Evolutionary conservation across 805 yeast species (phyloP).

Genomic region (Saccharomycopsis fodiens): DNA sequence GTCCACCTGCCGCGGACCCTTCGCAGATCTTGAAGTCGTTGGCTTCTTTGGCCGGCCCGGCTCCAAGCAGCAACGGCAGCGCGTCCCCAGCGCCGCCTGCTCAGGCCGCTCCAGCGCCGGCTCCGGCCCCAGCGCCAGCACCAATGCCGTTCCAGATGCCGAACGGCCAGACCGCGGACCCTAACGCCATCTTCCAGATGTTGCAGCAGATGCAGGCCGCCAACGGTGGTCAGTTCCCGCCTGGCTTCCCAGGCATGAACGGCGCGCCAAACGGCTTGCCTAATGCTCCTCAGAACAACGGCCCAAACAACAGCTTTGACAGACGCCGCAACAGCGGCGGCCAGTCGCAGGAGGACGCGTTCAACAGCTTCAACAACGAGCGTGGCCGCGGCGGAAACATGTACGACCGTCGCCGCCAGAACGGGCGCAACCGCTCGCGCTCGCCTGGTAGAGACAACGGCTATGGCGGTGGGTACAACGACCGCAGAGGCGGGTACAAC

Average conservation of each 20-base stretch:
- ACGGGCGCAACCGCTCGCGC: conserved; percentile 15
- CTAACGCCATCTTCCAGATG: conserved; percentile 35
- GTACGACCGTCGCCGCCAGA: conserved; percentile 2
- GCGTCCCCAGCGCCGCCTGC: neutral
- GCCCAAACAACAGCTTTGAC: conserved; percentile 3
- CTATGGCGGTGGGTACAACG: neutral
- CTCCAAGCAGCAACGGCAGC: conserved; percentile 24
- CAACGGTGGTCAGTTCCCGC: conserved; percentile 10
- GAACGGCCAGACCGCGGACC: conserved; percentile 30
- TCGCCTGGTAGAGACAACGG: conserved; percentile 20
- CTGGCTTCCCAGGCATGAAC: conserved; percentile 4
- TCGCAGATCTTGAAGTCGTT: conserved; percentile 62
- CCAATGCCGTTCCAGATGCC: conserved; percentile 20
- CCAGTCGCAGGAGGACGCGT: conserved; percentile 8
- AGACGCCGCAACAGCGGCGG: conserved; percentile 18
- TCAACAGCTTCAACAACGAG: conserved; percentile 8
- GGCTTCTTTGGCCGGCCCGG: conserved; percentile 52
- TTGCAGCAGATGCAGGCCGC: conserved; percentile 28
- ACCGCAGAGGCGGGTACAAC: conserved; percentile 13
- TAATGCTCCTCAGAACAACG: conserved; percentile 17
- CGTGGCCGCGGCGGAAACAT: conserved; percentile 9
- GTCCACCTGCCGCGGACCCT: conserved; percentile 39
- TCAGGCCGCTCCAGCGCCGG: neutral
- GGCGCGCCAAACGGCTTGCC: conserved; percentile 7
- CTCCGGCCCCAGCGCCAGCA: conserved; percentile 1